Evolutionary conservation across 768 basidiomycete genomes (phyloP).

Genomic region (Paxillus involutus): DNA sequence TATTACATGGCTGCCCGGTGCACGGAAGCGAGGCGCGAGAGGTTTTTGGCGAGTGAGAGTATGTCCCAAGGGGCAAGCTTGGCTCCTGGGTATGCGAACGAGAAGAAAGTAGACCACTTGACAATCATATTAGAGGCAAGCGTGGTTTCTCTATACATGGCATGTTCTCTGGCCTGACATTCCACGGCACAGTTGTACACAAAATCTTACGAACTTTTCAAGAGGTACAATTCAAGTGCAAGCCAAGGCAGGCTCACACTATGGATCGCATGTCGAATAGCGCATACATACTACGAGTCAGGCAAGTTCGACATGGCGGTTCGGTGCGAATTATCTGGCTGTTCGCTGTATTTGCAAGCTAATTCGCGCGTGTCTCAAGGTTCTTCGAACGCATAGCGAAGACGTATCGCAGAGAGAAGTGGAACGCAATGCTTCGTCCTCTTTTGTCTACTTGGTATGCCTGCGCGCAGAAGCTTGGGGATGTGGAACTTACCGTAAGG

Average conservation of each 20-base stretch:
- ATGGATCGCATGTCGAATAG: conserved; percentile 91
- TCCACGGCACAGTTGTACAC: conserved; percentile 72
- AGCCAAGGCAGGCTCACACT: conserved; percentile 80
- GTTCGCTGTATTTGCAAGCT: not conserved
- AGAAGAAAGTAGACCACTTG: conserved; percentile 90
- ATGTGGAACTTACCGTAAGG: conserved; percentile 72
- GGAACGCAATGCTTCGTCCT: conserved; percentile 72
- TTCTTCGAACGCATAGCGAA: conserved; percentile 93
- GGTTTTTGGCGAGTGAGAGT: conserved; percentile 59
- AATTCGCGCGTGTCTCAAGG: conserved; percentile 37
- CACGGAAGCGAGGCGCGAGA: conserved; percentile 70
- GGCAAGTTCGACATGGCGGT: conserved; percentile 87
- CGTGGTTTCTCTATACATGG: not conserved
- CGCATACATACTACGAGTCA: conserved; percentile 77
- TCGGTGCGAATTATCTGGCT: conserved; percentile 47
- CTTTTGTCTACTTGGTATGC: conserved; percentile 80
- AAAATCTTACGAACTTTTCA: conserved; percentile 92
- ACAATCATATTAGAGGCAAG: conserved; percentile 79
- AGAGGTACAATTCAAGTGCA: conserved; percentile 57
- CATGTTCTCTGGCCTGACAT: conserved; percentile 3
- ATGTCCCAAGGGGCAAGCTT: conserved; percentile 35
- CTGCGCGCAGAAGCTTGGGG: conserved; percentile 76
- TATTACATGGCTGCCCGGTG: conserved; percentile 90
- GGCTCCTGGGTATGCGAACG: conserved; percentile 80
- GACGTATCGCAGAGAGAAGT: conserved; percentile 84